These are phyloP conservation scores for Paramecium biaurelia DNA, from an alignment of 73 alveolate species.

Conservation along the genomic window DNA sequence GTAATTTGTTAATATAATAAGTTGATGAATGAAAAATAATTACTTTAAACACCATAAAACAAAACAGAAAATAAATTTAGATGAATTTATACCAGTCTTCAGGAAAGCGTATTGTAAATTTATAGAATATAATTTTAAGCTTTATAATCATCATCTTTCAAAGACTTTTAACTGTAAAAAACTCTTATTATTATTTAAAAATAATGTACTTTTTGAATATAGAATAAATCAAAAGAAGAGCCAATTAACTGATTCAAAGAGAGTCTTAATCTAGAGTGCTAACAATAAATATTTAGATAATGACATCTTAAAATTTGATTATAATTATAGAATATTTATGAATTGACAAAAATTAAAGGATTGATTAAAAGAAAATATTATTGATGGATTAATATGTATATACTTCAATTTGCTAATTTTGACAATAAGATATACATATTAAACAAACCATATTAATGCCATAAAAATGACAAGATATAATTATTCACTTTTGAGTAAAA, in stretches of 20 bases:
- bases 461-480: background rate
- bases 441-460: background rate
- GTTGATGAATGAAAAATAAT: too few relatives aligned
- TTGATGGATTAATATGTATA: too few relatives aligned
- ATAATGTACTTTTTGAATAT: background rate
- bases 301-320: background rate
- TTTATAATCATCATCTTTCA: background rate
- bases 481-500: background rate
- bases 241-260: background rate
- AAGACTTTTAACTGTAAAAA: background rate
- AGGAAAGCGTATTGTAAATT: background rate
- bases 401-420: too few relatives aligned
- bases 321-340: background rate
- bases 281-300: background rate
- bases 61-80: too few relatives aligned
- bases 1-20: too few relatives aligned
- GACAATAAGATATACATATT: background rate
- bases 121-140: background rate
- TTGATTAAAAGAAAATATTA: background rate
- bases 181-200: background rate
- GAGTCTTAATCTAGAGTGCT: background rate
- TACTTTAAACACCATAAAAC: too few relatives aligned
- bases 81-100: background rate
- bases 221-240: background rate
- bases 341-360: background rate